phyloP scores from a whole-genome alignment of 2,329 filamentous ascomycete species.

The Eutypa lata region DNA sequence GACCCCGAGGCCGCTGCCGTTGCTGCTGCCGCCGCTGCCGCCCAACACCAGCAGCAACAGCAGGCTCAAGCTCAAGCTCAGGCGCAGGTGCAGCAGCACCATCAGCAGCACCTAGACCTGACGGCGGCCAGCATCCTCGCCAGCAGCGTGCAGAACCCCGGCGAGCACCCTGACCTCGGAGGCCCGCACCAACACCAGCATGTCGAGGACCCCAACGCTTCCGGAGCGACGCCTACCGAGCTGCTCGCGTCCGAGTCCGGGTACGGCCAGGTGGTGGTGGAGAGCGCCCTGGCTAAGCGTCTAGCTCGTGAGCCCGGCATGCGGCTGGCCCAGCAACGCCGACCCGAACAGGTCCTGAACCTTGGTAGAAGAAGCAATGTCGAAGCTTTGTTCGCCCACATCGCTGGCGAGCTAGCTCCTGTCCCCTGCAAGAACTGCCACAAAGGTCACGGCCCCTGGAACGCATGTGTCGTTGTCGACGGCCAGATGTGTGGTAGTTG shows the following conservation, averaged over 20 bases:
- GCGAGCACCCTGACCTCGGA: slow-evolving; percentile 28
- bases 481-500: slow-evolving; percentile 61
- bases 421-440: slow-evolving; percentile 58
- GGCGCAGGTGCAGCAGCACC: slow-evolving; percentile 22
- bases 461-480: slow-evolving; percentile 54
- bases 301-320: slow-evolving; percentile 47
- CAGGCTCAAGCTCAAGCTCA: slow-evolving; percentile 11
- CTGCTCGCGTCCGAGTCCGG: slow-evolving; percentile 45
- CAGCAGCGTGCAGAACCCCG: slow-evolving; percentile 26
- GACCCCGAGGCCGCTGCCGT: slow-evolving; percentile 28
- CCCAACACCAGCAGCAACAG: slow-evolving; percentile 28
- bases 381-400: slow-evolving; percentile 56
- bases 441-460: slow-evolving; percentile 60
- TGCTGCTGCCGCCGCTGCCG: slow-evolving; percentile 31
- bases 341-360: slow-evolving; percentile 52
- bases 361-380: slow-evolving; percentile 57
- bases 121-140: slow-evolving; percentile 28
- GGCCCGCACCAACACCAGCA: slow-evolving; percentile 14
- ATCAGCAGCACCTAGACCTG: slow-evolving; percentile 28
- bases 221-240: slow-evolving; percentile 38
- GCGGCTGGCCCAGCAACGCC: slow-evolving; percentile 50
- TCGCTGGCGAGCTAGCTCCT: slow-evolving; percentile 46
- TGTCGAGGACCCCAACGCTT: slow-evolving; percentile 13
- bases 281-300: slow-evolving; percentile 54
- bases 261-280: slow-evolving; percentile 44